Evolutionary conservation across 73 alveolate species (phyloP), one percentile per base, ranked within the genome.

Genomic region (Symbiodinium pilosum): DNA sequence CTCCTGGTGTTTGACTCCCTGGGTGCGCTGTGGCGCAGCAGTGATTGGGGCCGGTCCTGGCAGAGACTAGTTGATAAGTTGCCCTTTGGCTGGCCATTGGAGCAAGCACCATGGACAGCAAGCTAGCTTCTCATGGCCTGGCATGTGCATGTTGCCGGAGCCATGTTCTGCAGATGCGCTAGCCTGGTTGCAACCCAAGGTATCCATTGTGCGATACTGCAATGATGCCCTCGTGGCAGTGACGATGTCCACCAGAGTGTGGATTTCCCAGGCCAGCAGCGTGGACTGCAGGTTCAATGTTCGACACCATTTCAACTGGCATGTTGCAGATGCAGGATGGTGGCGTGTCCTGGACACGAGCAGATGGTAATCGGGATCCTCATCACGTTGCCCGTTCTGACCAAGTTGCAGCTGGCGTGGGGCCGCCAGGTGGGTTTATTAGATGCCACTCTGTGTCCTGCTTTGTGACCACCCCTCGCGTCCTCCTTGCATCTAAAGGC

Each of bases 191-290:
- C 41, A 64, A 47, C 4, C 77, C 77, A 24, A 91, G 97, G 87
- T 91, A n/a, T 85, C 97, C 87, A n/a, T 69, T 41, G 88, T 91
- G 44, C 77, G 97, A 9, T 16, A 32, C 32, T 69, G 88, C 77
- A 21, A 51, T 14, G 88, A 42, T 69, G 34, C 38, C 42, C 87
- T 91, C 77, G 97, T 91, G 97, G 97, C 88, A 51, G 97, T 91
- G 40, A 91, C 97, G n/a, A 91, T 91, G 87, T 91, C 97, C 75
- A 91, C 97, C 52, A 41, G 41, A 41, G 97, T 91, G 4, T 91
- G 97, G 97, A 7, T 42, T 39, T 91, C 97, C 18, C 14, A 41
- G 86, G 95, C 59, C 59, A 47, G 59, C 59, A 47, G 21, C n/a
- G n/a, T n/a, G n/a, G n/a, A n/a, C n/a, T n/a, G n/a, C n/a, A n/a